Evolutionary conservation across 2,329 filamentous ascomycete genomes (phyloP), one percentile per base, ranked within the genome.

Genomic region (Coniochaeta sp.): DNA sequence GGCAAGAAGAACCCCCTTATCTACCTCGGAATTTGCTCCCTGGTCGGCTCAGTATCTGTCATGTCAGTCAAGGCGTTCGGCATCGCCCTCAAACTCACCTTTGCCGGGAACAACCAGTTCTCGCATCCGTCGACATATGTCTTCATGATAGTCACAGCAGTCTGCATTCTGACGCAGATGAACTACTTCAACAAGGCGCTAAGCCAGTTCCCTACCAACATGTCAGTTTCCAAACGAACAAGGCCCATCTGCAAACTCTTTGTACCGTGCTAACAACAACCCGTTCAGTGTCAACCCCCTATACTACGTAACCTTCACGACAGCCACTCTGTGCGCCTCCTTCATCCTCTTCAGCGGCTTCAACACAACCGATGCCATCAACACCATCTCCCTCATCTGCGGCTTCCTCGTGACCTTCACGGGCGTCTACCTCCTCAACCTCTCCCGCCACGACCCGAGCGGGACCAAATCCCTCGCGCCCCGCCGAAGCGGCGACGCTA

Each of bases 161-260:
- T 97, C 65, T 99, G 95, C 79, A 98, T 99, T 71, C 75, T 99
- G 66, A 97, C 93, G 9, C 95, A 99, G 80, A 98, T 99, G 95
- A 99, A 99, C 76, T 99, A 99, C 76, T 96, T 99, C 77, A 99
- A 99, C 81, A 99, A 99, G 76, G 95, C 95, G 8, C 79, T 99
- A 62, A 96, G 91, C 74, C 92, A 96, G 70, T 99, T 98, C 76
- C 93, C 91, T 32, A 97, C 95, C 34, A 96, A 96, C 68, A 96
- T 99, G 93, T 96, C 83, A 73, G 90, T 79, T 32, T 36, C 44
- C 28, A 8, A 44, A 16, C n/a, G n/a, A n/a, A 14, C 26, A 12
- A 32, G 22, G 8, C 10, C 42, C 5, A 47, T 24, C 4, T 55
- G 60, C 7, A 4, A 40, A 9, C n/a, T 30, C 30, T n/a, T n/a